A percentile compares a stretch with the other conserved stretches of the same genome.
These are phyloP conservation scores for Aspergillus flavus DNA, from an alignment of 2,329 filamentous ascomycete species.

Conservation along the genomic window DNA sequence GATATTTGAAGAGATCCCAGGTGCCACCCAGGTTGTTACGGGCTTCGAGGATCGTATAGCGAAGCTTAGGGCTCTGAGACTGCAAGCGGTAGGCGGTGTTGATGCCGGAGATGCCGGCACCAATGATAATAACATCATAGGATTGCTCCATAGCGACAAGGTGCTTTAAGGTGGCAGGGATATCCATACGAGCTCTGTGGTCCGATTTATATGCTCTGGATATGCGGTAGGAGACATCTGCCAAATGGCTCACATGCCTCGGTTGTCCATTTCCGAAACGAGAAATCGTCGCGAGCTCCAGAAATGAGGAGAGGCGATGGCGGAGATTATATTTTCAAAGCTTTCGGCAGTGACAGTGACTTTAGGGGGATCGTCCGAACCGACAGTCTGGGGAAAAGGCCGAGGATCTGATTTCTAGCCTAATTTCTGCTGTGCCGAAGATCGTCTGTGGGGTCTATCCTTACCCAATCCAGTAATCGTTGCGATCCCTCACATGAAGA, in stretches of 20 bases:
- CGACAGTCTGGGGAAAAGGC: slow-evolving; percentile 2
- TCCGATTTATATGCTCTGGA: background rate
- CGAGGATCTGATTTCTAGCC: background rate
- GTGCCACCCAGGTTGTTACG: slow-evolving; percentile 71
- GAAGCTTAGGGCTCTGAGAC: slow-evolving; percentile 56
- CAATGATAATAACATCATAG: slow-evolving; percentile 66
- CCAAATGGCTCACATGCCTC: slow-evolving; percentile 25
- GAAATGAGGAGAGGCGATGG: background rate
- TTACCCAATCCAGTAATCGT: slow-evolving; percentile 21
- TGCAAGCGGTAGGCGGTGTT: slow-evolving; percentile 74
- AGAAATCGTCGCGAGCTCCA: slow-evolving; percentile 11
- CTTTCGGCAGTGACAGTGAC: background rate
- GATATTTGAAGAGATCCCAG: slow-evolving; percentile 78
- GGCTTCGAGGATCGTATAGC: slow-evolving; percentile 69
- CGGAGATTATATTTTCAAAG: background rate
- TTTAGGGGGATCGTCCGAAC: background rate
- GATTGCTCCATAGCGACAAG: slow-evolving; percentile 11
- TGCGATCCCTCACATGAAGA: slow-evolving; percentile 17
- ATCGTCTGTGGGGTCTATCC: slow-evolving; percentile 8
- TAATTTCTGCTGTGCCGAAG: background rate
- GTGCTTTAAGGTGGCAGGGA: background rate
- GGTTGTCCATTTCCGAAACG: slow-evolving; percentile 19
- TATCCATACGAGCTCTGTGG: background rate
- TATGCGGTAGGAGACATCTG: background rate
- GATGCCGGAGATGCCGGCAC: slow-evolving; percentile 75